phyloP scores from a whole-genome alignment of 306 rosid species.

The Alnus rubra region DNA sequence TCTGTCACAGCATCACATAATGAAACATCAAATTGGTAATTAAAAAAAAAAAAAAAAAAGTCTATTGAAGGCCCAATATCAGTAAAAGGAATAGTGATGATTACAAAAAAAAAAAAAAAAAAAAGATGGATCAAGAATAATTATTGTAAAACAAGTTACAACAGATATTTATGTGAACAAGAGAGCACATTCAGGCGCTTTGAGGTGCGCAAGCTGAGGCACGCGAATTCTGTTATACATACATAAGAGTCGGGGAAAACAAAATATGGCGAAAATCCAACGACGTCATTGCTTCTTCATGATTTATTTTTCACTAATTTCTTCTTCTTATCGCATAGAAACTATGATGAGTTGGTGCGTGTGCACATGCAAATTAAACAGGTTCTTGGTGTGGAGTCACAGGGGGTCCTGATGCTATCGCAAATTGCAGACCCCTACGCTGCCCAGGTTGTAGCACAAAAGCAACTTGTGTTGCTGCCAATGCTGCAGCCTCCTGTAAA shows the following conservation, averaged over 20 bases:
- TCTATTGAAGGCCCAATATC: neutral
- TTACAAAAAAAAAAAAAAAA: neutral
- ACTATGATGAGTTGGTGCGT: constrained; percentile 17
- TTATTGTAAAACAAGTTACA: neutral
- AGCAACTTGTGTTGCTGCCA: constrained; percentile 99
- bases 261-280: constrained; percentile 5
- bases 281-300: neutral
- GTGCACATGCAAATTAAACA: constrained; percentile 40
- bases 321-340: constrained; percentile 28
- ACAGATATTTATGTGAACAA: constrained; percentile 13
- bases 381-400: constrained; percentile 56
- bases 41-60: neutral
- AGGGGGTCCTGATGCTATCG: constrained; percentile 67
- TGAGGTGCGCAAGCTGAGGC: neutral
- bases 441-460: constrained; percentile 90
- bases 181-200: neutral
- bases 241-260: neutral
- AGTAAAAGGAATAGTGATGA: neutral
- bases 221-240: constrained; percentile 1
- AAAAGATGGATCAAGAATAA: neutral
- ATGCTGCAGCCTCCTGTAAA: constrained; percentile 90
- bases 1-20: neutral
- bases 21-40: neutral
- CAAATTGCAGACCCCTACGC: constrained; percentile 76
- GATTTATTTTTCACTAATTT: constrained; percentile 20